Evolutionary conservation across 441 rosid genomes (phyloP).

Genomic region (Raphanus hybrid): DNA sequence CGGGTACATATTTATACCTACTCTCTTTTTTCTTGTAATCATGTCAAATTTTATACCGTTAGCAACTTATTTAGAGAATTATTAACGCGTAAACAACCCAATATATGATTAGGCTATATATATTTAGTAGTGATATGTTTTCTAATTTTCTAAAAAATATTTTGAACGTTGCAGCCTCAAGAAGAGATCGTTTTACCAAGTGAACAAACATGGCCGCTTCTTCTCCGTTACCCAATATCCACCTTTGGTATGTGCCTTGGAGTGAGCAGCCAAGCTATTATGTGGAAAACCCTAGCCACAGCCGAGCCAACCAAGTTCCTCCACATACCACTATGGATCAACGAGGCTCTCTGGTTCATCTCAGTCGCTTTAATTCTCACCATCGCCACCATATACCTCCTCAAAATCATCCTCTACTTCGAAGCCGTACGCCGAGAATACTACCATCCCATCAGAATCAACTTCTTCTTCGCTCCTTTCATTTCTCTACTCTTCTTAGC

Average conservation of each 20-base stretch:
- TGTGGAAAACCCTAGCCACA: conserved; percentile 84
- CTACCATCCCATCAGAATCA: conserved; percentile 86
- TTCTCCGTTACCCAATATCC: conserved; percentile 78
- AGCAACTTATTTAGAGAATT: neutral
- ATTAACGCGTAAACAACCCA: neutral
- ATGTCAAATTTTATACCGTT: neutral
- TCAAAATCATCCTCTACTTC: conserved; percentile 68
- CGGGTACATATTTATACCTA: conserved; percentile 57
- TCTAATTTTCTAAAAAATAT: neutral
- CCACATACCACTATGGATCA: conserved; percentile 52
- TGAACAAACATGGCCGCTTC: conserved; percentile 85
- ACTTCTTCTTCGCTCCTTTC: conserved; percentile 98
- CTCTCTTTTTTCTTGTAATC: neutral
- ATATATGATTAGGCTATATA: neutral
- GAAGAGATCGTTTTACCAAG: conserved; percentile 83
- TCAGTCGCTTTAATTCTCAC: conserved; percentile 55
- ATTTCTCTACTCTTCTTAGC: conserved; percentile 79
- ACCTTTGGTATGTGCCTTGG: conserved; percentile 97
- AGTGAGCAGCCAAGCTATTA: conserved; percentile 83
- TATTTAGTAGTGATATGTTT: conserved; percentile 12
- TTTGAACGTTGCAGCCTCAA: conserved; percentile 52
- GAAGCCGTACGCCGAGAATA: conserved; percentile 94
- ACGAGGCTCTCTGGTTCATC: conserved; percentile 70
- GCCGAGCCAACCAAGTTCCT: conserved; percentile 72
- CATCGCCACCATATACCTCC: conserved; percentile 58